A percentile compares a stretch with the other conserved stretches of the same genome.
These are phyloP conservation scores for Thelonectria rubi DNA, from an alignment of 2,329 filamentous ascomycete genomes.

Conservation along the genomic window DNA sequence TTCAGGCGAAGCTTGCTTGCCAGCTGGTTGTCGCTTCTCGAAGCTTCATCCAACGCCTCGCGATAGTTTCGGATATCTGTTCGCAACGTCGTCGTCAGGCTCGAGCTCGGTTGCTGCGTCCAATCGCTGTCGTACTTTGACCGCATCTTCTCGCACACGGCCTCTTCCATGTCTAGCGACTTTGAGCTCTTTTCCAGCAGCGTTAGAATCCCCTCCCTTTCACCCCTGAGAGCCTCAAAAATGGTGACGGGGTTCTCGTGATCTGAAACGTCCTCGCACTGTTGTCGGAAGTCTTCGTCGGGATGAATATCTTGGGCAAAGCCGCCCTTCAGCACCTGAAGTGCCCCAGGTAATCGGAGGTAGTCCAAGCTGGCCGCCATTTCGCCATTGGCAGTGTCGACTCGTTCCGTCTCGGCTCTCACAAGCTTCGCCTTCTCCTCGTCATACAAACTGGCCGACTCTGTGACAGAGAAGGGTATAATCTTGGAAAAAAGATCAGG, in stretches of 20 bases:
- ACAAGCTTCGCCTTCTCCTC: constrained; percentile 98
- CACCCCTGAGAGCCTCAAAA: constrained; percentile 80
- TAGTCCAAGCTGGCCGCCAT: constrained; percentile 97
- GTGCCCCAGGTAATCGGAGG: constrained; percentile 84
- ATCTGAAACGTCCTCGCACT: constrained; percentile 92
- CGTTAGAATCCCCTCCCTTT: constrained; percentile 78
- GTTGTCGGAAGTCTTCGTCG: constrained; percentile 90
- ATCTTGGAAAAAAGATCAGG: constrained; percentile 98
- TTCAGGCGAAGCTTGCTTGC: constrained; percentile 86
- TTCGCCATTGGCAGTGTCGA: constrained; percentile 91
- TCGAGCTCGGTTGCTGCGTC: constrained; percentile 95
- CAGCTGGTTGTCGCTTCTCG: constrained; percentile 84
- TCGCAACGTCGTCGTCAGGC: constrained; percentile 86
- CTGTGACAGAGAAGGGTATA: constrained; percentile 93
- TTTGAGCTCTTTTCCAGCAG: constrained; percentile 83
- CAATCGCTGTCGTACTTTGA: constrained; percentile 96
- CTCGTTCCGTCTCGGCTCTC: constrained; percentile 90
- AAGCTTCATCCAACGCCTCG: constrained; percentile 88
- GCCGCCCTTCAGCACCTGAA: constrained; percentile 92
- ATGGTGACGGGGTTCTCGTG: constrained; percentile 82
- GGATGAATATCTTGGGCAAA: constrained; percentile 89
- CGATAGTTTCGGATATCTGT: constrained; percentile 89
- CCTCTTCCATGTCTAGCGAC: constrained; percentile 95
- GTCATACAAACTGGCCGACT: constrained; percentile 95
- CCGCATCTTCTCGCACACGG: constrained; percentile 98